Conservation (phyloP, 495 filamentous ascomycete genomes). For the Tuber umbilicatum region DNA sequence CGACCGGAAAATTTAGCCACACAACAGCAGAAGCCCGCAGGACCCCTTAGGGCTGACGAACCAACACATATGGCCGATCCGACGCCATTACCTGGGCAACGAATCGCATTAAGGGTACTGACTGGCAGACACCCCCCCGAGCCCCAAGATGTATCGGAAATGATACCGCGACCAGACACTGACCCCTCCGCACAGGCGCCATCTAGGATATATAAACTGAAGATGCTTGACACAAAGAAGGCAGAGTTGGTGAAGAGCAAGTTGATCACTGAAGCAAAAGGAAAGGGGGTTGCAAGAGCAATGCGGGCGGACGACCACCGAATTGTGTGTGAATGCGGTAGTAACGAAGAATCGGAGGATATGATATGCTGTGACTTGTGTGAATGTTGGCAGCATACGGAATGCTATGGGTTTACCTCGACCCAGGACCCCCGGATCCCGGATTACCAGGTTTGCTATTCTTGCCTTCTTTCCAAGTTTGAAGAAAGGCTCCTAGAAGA, state of each 20-base stretch:
- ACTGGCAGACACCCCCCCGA: not conserved
- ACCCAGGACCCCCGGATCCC: conserved; percentile 37
- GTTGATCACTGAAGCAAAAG: not conserved
- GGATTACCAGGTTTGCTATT: conserved; percentile 39
- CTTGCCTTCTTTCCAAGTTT: conserved; percentile 36
- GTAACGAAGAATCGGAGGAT: conserved; percentile 17
- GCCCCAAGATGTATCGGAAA: not conserved
- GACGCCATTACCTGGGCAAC: not conserved
- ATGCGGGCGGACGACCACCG: not conserved
- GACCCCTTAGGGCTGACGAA: not conserved
- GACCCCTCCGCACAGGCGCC: not conserved
- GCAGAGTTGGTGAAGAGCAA: not conserved
- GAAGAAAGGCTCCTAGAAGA: conserved; percentile 38
- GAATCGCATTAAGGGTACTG: not conserved
- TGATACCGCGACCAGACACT: not conserved
- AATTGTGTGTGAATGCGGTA: conserved; percentile 35
- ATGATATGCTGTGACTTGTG: conserved; percentile 40
- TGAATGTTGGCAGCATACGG: conserved; percentile 36
- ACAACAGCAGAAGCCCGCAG: not conserved
- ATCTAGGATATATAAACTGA: conserved; percentile 2
- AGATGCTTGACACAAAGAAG: not conserved
- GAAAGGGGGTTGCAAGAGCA: conserved; percentile 4
- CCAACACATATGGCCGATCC: not conserved
- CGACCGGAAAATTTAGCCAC: not conserved
- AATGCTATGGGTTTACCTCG: conserved; percentile 39